Percentiles rank a stretch among this genome's conserved stretches.
These are phyloP conservation scores for Viola odorata DNA, from an alignment of 345 rosid species.

Conservation along the genomic window DNA sequence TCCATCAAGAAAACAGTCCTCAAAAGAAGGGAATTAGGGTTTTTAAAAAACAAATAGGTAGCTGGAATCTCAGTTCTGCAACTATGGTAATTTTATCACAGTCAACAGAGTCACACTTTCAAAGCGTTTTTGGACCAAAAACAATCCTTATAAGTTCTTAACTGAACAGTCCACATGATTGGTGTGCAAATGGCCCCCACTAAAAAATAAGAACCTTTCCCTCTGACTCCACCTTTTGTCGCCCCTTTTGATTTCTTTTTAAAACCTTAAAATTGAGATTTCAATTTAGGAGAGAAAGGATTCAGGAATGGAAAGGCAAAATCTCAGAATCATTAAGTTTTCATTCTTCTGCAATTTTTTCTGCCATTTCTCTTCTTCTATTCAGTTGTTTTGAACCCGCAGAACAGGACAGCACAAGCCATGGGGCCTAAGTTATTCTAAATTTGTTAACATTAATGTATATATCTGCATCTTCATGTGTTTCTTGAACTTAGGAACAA, in stretches of 20 bases:
- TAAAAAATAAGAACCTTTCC: not conserved
- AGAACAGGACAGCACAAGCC: not conserved
- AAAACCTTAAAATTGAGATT: not conserved
- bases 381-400: constrained; percentile 13
- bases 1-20: no score
- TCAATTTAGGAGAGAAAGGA: not conserved
- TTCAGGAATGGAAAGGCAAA: constrained; percentile 3
- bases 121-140: not conserved
- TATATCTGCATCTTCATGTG: constrained; percentile 25
- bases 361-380: constrained; percentile 1
- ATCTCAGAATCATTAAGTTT: not conserved
- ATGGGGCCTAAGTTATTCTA: not conserved
- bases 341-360: not conserved
- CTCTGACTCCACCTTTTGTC: constrained; percentile 8
- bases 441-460: not conserved
- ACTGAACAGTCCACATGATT: constrained; percentile 23
- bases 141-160: not conserved
- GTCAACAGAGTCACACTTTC: not conserved
- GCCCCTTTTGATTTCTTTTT: constrained; percentile 1
- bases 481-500: constrained; percentile 9
- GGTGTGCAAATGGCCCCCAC: constrained; percentile 17
- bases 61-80: no score
- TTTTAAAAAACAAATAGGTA: no score
- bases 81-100: no score
- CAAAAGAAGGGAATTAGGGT: no score